Evolutionary conservation across 2,329 filamentous ascomycete species (phyloP).

Genomic region (Colletotrichum graminicola): DNA sequence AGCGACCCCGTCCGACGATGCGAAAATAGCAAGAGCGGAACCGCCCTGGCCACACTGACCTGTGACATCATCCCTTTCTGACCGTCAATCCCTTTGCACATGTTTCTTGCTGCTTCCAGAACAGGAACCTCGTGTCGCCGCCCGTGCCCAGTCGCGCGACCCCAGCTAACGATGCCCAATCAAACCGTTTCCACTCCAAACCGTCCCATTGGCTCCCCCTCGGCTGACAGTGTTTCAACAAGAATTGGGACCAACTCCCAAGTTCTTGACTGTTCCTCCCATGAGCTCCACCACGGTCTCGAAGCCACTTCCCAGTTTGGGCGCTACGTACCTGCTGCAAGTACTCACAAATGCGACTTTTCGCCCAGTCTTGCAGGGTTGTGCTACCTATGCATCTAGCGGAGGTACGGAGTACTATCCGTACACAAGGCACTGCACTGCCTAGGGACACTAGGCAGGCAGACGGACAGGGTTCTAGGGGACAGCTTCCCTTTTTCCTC

Average conservation of each 20-base stretch:
- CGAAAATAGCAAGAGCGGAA: slow-evolving; percentile 10
- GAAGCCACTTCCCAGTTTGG: slow-evolving; percentile 29
- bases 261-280: slow-evolving; percentile 29
- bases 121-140: slow-evolving; percentile 40
- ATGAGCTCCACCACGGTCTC: slow-evolving; percentile 9
- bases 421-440: no score
- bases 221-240: slow-evolving; percentile 38
- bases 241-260: slow-evolving; percentile 36
- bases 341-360: slow-evolving; percentile 1
- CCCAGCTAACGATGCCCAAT: slow-evolving; percentile 34
- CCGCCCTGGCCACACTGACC: not conserved
- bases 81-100: slow-evolving; percentile 25
- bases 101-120: slow-evolving; percentile 35
- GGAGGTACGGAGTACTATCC: no score
- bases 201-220: slow-evolving; percentile 26
- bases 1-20: slow-evolving; percentile 4
- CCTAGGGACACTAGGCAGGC: not conserved
- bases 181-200: slow-evolving; percentile 39
- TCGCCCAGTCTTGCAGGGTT: not conserved
- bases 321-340: slow-evolving; percentile 21
- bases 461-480: slow-evolving; percentile 18
- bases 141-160: slow-evolving; percentile 29
- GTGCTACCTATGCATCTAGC: not conserved
- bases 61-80: slow-evolving; percentile 37
- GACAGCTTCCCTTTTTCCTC: slow-evolving; percentile 7